Evolutionary conservation across 2,329 filamentous ascomycete genomes (phyloP).

Genomic region (Colletotrichum phormii): DNA sequence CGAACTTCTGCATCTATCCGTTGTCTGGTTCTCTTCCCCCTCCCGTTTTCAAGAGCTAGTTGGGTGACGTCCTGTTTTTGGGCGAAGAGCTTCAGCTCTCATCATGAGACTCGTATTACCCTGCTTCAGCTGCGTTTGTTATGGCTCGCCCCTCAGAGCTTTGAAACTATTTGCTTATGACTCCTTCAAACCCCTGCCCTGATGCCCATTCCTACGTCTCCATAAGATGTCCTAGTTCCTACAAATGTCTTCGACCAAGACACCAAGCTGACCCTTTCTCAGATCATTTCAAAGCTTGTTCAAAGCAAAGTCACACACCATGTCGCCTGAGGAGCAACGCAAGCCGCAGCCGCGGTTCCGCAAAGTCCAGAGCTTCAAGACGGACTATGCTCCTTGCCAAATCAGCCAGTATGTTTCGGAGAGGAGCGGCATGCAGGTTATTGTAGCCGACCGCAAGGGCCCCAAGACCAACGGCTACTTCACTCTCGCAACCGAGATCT

Average conservation of each 20-base stretch:
- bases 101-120: background rate
- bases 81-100: background rate
- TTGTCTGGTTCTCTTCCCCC: background rate
- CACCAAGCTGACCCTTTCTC: background rate
- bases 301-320: slow-evolving; percentile 49
- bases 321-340: slow-evolving; percentile 62
- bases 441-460: slow-evolving; percentile 90
- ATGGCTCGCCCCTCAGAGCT: background rate
- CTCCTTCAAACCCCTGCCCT: background rate
- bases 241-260: background rate
- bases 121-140: background rate
- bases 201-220: background rate
- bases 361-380: slow-evolving; percentile 85
- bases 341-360: slow-evolving; percentile 75
- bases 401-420: slow-evolving; percentile 97
- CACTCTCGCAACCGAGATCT: slow-evolving; percentile 94
- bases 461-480: slow-evolving; percentile 98
- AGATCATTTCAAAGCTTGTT: background rate
- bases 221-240: background rate
- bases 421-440: slow-evolving; percentile 92
- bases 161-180: slow-evolving; percentile 1
- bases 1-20: background rate
- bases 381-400: slow-evolving; percentile 88
- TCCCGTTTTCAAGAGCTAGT: background rate
- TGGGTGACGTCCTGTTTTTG: background rate